These are phyloP conservation scores for Hypholoma sublateritium DNA, from an alignment of 768 basidiomycete species.

Conservation along the genomic window DNA sequence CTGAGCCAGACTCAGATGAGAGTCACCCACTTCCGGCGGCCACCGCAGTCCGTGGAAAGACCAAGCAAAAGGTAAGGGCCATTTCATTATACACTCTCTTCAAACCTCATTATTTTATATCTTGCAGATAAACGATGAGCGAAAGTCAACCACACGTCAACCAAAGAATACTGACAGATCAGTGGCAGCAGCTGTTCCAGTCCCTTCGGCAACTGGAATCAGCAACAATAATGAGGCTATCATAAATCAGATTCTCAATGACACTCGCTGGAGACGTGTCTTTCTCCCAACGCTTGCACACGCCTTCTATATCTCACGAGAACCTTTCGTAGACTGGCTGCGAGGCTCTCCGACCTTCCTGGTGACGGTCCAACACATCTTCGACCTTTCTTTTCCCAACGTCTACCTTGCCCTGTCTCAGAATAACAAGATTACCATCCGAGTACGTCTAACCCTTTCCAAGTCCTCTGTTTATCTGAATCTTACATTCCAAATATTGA, in stretches of 20 bases:
- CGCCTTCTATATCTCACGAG: constrained; percentile 12
- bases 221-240: not conserved
- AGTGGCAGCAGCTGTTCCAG: not conserved
- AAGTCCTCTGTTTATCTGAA: not conserved
- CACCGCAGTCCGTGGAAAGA: not conserved
- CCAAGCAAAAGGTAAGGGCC: not conserved
- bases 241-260: constrained; percentile 5
- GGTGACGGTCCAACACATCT: not conserved
- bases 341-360: not conserved
- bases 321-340: not conserved
- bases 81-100: not conserved
- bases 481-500: not conserved
- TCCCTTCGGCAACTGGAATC: not conserved
- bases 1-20: not conserved
- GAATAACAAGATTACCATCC: not conserved
- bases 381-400: not conserved
- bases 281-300: constrained; percentile 21
- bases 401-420: not conserved
- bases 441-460: not conserved
- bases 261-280: constrained; percentile 11
- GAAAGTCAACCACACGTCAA: not conserved
- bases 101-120: not conserved
- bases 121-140: not conserved
- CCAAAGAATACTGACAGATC: not conserved
- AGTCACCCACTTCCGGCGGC: not conserved